Conservation (phyloP, 1,284 basidiomycete genomes). For the Cutaneotrichosporon cavernicola region DNA sequence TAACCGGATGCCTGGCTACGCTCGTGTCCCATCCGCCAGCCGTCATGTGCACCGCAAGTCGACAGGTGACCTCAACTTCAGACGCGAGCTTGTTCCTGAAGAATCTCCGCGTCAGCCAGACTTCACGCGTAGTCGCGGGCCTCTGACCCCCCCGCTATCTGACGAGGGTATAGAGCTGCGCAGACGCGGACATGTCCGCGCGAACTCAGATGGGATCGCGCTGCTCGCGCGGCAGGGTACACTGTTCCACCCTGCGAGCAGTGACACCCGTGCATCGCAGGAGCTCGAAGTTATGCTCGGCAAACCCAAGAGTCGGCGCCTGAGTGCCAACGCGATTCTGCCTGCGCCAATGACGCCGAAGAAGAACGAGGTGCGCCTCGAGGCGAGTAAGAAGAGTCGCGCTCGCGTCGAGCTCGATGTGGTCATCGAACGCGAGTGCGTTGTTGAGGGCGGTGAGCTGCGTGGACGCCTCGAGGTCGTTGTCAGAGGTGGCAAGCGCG, state of each 20-base stretch:
- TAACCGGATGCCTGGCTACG: background rate
- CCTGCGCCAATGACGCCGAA: constrained; percentile 37
- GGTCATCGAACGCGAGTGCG: constrained; percentile 69
- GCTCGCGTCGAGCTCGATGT: constrained; percentile 84
- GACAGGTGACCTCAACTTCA: background rate
- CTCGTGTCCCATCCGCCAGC: background rate
- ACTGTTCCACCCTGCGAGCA: constrained; percentile 46
- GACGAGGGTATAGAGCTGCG: constrained; percentile 1
- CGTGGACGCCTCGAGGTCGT: constrained; percentile 71
- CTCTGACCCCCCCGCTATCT: constrained; percentile 15
- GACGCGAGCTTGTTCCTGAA: background rate
- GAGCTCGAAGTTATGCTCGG: constrained; percentile 52
- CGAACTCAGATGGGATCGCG: constrained; percentile 45
- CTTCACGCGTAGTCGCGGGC: background rate
- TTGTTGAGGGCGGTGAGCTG: constrained; percentile 77
- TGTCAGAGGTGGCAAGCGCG: constrained; percentile 63
- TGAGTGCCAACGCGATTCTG: constrained; percentile 41
- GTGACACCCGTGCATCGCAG: constrained; percentile 40
- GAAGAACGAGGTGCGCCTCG: constrained; percentile 42
- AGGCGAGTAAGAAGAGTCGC: constrained; percentile 65
- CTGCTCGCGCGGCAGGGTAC: constrained; percentile 50
- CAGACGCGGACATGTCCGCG: constrained; percentile 28
- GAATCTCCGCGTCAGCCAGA: background rate
- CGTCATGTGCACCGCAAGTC: constrained; percentile 5
- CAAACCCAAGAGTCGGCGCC: constrained; percentile 33